Conservation (phyloP, 2,329 filamentous ascomycete genomes). For the Neonectria ditissima region DNA sequence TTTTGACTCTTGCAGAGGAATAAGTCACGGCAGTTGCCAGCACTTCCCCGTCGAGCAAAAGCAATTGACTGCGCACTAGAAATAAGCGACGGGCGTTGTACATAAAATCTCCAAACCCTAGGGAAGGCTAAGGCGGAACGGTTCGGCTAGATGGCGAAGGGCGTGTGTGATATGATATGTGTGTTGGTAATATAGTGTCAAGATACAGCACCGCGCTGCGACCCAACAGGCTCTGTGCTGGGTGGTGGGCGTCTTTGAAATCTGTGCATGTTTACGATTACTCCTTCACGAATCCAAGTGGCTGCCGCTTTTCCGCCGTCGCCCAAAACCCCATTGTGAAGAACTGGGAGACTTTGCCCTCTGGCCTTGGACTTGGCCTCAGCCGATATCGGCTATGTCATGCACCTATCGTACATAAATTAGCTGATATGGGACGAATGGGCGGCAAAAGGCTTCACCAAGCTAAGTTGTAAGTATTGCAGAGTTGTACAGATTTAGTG, state of each 20-base stretch:
- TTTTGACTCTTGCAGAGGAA: slow-evolving; percentile 7
- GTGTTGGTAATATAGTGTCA: slow-evolving; percentile 36
- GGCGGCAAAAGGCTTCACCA: not conserved
- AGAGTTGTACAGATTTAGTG: not conserved
- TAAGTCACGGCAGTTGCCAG: not conserved
- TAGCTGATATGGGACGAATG: not conserved
- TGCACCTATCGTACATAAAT: not conserved
- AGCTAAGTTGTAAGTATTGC: not conserved
- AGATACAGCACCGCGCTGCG: slow-evolving; percentile 33
- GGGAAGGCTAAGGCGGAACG: slow-evolving; percentile 22
- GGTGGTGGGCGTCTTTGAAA: slow-evolving; percentile 20
- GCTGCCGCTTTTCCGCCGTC: not conserved
- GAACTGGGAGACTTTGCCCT: not conserved
- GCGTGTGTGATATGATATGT: slow-evolving; percentile 40
- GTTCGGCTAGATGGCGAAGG: slow-evolving; percentile 35
- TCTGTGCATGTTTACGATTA: not conserved
- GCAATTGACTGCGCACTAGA: slow-evolving; percentile 14
- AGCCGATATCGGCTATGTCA: slow-evolving; percentile 7
- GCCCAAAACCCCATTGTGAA: not conserved
- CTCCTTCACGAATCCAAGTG: not conserved
- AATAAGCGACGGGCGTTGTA: slow-evolving; percentile 39
- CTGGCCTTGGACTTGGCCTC: not conserved
- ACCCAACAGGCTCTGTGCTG: slow-evolving; percentile 10
- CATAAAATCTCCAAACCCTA: slow-evolving; percentile 40
- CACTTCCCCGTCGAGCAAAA: slow-evolving; percentile 9